Conservation (phyloP, 495 filamentous ascomycete species). For the Podospora australis region DNA sequence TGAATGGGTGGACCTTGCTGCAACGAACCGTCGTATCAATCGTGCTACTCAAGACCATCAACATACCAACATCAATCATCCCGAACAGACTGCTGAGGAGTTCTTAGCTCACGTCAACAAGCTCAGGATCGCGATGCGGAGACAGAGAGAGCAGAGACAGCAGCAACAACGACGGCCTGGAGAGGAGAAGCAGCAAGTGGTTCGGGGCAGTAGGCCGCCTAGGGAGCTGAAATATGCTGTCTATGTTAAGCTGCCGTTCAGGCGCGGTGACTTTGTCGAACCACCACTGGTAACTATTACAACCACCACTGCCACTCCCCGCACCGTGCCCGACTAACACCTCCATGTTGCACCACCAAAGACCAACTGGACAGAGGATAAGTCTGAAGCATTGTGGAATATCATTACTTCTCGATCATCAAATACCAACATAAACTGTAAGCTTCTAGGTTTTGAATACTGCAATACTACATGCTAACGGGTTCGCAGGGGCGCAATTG, state of each 20-base stretch:
- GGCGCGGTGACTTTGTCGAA: conserved; percentile 80
- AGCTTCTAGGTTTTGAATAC: conserved; percentile 22
- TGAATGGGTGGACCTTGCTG: too few species aligned
- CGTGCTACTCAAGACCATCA: too few species aligned
- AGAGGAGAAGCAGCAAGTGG: too few species aligned
- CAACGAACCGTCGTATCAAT: too few species aligned
- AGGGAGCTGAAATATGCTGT: conserved; percentile 57
- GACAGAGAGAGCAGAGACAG: too few species aligned
- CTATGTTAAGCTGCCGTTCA: conserved; percentile 82
- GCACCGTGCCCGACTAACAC: conserved; percentile 9
- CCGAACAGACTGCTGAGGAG: too few species aligned
- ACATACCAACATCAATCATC: too few species aligned
- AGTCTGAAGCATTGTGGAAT: conserved; percentile 87
- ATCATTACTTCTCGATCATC: conserved; percentile 73
- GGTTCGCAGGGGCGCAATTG: conserved; percentile 68
- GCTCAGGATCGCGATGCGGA: too few species aligned
- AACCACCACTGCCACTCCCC: not conserved
- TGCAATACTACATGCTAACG: conserved; percentile 29
- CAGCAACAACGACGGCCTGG: too few species aligned
- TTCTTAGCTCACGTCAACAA: too few species aligned
- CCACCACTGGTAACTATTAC: conserved; percentile 69
- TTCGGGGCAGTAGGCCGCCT: not conserved
- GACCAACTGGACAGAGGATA: conserved; percentile 59
- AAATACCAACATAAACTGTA: conserved; percentile 68
- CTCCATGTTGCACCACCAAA: conserved; percentile 16